A percentile compares a stretch with the other conserved stretches of the same genome.
These are phyloP conservation scores for Madurella mycetomatis DNA, from an alignment of 2,329 filamentous ascomycete species.

Conservation along the genomic window DNA sequence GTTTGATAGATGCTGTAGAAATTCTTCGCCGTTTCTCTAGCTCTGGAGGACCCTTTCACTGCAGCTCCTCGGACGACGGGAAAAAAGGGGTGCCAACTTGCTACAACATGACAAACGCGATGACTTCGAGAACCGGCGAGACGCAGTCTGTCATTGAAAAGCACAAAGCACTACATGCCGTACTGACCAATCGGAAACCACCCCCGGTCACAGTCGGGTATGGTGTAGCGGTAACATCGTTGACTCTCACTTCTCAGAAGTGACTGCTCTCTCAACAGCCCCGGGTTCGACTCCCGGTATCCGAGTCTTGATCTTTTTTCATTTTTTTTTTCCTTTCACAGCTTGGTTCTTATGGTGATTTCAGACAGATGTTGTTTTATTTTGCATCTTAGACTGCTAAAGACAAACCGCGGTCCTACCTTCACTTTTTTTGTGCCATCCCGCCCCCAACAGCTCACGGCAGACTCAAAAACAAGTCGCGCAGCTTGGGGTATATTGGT, in stretches of 20 bases:
- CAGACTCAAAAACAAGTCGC: slow-evolving; percentile 32
- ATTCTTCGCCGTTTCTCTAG: too few relatives aligned
- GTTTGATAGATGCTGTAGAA: too few relatives aligned
- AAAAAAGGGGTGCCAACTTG: too few relatives aligned
- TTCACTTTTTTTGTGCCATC: not conserved
- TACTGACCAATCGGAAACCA: slow-evolving; percentile 13
- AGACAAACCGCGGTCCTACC: not conserved
- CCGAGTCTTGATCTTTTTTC: slow-evolving; percentile 9
- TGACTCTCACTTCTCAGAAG: slow-evolving; percentile 16
- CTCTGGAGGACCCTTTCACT: too few relatives aligned
- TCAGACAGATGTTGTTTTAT: too few relatives aligned
- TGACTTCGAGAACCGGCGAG: too few relatives aligned
- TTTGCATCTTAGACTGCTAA: too few relatives aligned
- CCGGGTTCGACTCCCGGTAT: slow-evolving; percentile 21
- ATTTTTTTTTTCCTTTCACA: not conserved
- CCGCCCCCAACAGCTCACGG: slow-evolving; percentile 12
- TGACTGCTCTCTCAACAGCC: slow-evolving; percentile 18
- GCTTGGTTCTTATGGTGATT: too few relatives aligned
- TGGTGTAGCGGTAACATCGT: slow-evolving; percentile 20
- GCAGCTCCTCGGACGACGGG: too few relatives aligned
- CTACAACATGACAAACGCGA: too few relatives aligned
- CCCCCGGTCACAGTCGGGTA: slow-evolving; percentile 15
- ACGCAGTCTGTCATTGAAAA: too few relatives aligned
- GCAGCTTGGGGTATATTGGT: slow-evolving; percentile 32
- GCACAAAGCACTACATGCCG: too few relatives aligned